Evolutionary conservation across 1,284 basidiomycete species (phyloP), one percentile per base, ranked within the genome.

Genomic region (Boletus semigastroideus): DNA sequence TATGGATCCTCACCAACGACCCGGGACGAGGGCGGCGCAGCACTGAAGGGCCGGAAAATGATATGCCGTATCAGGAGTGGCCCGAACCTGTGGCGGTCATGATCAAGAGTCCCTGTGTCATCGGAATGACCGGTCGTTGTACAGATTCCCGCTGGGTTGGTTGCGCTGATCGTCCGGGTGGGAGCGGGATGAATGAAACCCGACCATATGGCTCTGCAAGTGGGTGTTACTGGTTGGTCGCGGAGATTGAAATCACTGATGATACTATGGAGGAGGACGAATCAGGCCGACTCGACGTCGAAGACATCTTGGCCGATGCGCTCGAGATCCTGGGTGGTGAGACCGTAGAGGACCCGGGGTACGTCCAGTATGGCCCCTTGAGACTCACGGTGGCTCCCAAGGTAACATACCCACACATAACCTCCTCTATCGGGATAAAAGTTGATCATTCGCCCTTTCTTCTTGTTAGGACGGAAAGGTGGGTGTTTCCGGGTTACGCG

Each of bases 391-490:
- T 79, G 27, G 78, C 83, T 34, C 74, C 78, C 42, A 84, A 84
- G 77, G 83, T 78, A 54, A 56, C n/a, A n/a, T n/a, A n/a, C n/a
- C n/a, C n/a, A n/a, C n/a, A 64, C 31, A 14, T 17, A 13, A 13
- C 27, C 17, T 22, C 33, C 16, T 41, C 12, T 22, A n/a, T 47
- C 50, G 49, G 49, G 30, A 38, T 44, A 43, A 46, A 12, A 25
- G 22, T 17, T 37, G 41, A 64, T 50, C 33, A 36, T 49, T 39
- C 12, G 11, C 51, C 30, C 19, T 45, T 34, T 25, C 7, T 20
- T 33, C 46, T 25, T n/a, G 11, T 41, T 27, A 84, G 83, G 79
- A 82, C 72, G 81, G 83, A 52, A 86, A 85, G 67, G 78, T 78
- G 55, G 63, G 54, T 51, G 7, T 50, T n/a, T 27, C 25, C 17